Evolutionary conservation across 805 yeast genomes (phyloP), one percentile per base, ranked within the genome.

Genomic region (Spathaspora hagerdaliae): DNA sequence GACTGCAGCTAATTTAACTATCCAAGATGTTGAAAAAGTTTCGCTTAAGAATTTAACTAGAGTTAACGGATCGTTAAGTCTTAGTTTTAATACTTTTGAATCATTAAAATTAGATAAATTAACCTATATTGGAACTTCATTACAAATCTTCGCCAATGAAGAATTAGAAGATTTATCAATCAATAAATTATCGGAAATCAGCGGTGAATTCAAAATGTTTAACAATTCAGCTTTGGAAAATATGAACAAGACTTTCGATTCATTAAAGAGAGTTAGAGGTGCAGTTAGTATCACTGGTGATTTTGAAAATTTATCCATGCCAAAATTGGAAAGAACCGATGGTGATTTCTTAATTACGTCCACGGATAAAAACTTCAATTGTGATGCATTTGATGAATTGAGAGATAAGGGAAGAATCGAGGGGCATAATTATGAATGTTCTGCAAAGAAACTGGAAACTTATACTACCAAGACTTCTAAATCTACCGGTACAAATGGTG

Each of bases 341-440:
- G 76, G 76, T 50, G 75, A 71, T 57, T 71, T 71, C 55, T 49
- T 59, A 38, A 58, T 71, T 39, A 37, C 51, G 39, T 56, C 71
- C 41, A 64, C 69, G 31, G 57, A 63, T 48, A 63, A 66, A 37
- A 67, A 70, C 43, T 71, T 71, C 53, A 59, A 60, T 47, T 71
- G 76, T 56, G 41, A 55, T 27, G 61, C 47, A 31, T 69, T 68
- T 58, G 57, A 69, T 52, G 54, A 58, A 49, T 66, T 65, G 56
- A 61, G 62, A 51, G 45, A 54, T 38, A 48, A 45, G 41, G 57
- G 60, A 43, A 63, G 61, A 52, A 69, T 71, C 50, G 63, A 68
- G 57, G 76, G 76, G 45, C 73, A 71, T 63, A 70, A 71, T 67
- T 70, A 57, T 60, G 63, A 60, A 54, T 71, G 76, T 59, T 52